Conservation (phyloP, 225 moss, liverwort and hornwort genomes). For the Ulota crispa region DNA sequence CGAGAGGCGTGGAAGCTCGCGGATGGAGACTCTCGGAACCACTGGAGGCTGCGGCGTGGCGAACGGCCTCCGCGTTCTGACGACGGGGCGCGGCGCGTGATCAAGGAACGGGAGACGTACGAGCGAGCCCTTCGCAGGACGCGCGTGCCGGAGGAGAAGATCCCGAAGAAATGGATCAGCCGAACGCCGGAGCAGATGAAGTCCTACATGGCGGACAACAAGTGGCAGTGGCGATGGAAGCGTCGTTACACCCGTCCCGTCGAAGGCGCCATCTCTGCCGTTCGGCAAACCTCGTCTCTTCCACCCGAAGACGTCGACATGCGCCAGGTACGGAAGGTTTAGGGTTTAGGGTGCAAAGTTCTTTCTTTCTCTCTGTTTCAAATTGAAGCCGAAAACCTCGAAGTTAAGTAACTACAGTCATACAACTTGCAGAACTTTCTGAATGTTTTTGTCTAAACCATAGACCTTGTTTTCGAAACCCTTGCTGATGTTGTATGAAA, state of each 20-base stretch:
- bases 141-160: conserved; percentile 50
- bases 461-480: no score
- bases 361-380: not conserved
- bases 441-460: no score
- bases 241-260: conserved; percentile 44
- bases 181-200: conserved; percentile 90
- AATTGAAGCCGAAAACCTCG: not conserved
- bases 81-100: conserved; percentile 84
- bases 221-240: conserved; percentile 94
- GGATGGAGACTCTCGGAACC: conserved; percentile 45
- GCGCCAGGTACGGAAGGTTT: conserved; percentile 37
- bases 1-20: conserved; percentile 70
- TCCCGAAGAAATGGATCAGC: conserved; percentile 77
- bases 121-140: conserved; percentile 68
- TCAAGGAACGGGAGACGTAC: conserved; percentile 74
- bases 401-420: no score
- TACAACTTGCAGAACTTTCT: no score
- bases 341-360: not conserved
- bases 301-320: conserved; percentile 46
- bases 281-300: conserved; percentile 47
- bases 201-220: conserved; percentile 69
- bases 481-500: no score
- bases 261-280: conserved; percentile 50
- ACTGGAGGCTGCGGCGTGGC: conserved; percentile 67
- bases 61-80: conserved; percentile 86